phyloP scores from a whole-genome alignment of 345 rosid species.

The Bruguiera sexangula region DNA sequence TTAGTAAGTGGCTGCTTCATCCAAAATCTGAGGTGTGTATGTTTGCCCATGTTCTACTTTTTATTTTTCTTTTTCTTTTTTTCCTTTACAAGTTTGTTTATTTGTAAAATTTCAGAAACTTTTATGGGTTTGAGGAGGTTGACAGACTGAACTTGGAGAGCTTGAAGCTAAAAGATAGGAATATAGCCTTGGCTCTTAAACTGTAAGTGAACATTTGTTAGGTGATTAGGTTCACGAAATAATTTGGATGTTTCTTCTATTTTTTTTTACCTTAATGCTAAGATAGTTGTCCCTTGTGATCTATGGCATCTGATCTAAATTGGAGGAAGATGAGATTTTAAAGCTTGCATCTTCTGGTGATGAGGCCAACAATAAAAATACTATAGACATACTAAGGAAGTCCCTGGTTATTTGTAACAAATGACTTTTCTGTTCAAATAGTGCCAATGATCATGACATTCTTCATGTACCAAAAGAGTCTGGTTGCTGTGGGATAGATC shows the following conservation, averaged over 20 bases:
- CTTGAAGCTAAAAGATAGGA: slow-evolving; percentile 58
- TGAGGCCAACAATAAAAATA: slow-evolving; percentile 56
- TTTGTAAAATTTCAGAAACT: not conserved
- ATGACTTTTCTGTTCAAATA: slow-evolving; percentile 7
- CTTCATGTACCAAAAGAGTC: not conserved
- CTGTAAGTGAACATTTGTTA: slow-evolving; percentile 41
- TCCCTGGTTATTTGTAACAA: slow-evolving; percentile 67
- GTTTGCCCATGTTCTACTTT: not conserved
- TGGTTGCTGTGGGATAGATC: too few species aligned
- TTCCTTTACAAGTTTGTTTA: not conserved
- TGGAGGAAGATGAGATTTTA: slow-evolving; percentile 70
- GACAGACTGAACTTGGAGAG: slow-evolving; percentile 43
- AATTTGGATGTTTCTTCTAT: not conserved
- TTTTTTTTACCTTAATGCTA: not conserved
- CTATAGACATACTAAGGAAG: slow-evolving; percentile 63
- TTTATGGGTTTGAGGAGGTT: slow-evolving; percentile 47
- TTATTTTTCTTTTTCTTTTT: not conserved
- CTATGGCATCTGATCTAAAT: slow-evolving; percentile 71
- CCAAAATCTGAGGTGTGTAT: slow-evolving; percentile 54
- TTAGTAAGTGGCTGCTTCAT: slow-evolving; percentile 43
- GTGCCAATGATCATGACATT: not conserved
- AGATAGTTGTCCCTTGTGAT: slow-evolving; percentile 7
- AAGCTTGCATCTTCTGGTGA: slow-evolving; percentile 77
- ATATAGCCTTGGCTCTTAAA: slow-evolving; percentile 76
- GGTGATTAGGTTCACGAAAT: not conserved